Conservation (phyloP, 2,329 filamentous ascomycete species). For the Botrytis medusae region DNA sequence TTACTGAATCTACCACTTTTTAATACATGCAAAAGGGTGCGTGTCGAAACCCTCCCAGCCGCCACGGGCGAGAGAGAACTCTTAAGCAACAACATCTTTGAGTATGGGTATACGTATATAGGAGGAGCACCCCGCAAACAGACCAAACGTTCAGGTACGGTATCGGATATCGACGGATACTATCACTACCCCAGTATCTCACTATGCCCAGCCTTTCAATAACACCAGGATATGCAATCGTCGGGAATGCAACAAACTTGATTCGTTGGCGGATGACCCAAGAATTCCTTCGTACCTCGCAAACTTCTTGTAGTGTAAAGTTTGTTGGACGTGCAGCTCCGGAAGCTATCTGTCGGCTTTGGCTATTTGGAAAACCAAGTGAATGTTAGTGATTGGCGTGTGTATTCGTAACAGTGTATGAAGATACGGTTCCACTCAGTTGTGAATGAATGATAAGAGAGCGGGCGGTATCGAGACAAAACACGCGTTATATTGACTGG, state of each 20-base stretch:
- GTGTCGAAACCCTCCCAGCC: constrained; percentile 15
- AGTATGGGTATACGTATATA: not conserved
- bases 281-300: not conserved
- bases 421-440: constrained; percentile 3
- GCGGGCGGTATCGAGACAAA: not conserved
- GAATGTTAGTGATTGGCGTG: not conserved
- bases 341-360: not conserved
- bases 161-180: constrained; percentile 2
- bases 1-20: constrained; percentile 7
- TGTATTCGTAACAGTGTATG: not conserved
- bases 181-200: not conserved
- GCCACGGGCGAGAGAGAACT: constrained; percentile 1
- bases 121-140: not conserved
- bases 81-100: constrained; percentile 8
- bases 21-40: constrained; percentile 3
- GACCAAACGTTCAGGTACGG: constrained; percentile 3
- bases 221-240: not conserved
- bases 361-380: not conserved
- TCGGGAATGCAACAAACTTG: not conserved
- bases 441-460: not conserved
- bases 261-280: not conserved
- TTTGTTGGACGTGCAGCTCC: not conserved
- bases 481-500: not conserved
- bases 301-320: not conserved
- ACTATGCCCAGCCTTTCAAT: not conserved